These are phyloP conservation scores for Alternaria dauci DNA, from an alignment of 2,329 filamentous ascomycete species.

Conservation along the genomic window DNA sequence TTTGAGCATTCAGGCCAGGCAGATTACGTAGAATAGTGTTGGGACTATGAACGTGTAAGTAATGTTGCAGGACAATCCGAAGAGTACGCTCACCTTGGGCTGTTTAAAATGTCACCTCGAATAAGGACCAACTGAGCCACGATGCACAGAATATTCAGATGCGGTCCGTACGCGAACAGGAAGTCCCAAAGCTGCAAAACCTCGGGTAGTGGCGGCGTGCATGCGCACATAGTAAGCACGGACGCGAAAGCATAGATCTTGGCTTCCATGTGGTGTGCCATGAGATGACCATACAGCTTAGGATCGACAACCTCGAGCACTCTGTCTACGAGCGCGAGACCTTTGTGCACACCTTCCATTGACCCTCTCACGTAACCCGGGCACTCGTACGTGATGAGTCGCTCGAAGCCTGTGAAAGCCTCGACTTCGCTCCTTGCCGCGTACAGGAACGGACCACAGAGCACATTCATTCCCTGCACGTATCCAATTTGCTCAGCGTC, in stretches of 20 bases:
- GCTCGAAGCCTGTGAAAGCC: conserved; percentile 90
- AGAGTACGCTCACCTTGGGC: conserved; percentile 71
- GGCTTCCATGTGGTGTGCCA: conserved; percentile 85
- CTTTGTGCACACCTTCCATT: conserved; percentile 96
- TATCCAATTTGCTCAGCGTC: conserved; percentile 80
- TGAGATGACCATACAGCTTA: conserved; percentile 83
- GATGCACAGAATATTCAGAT: conserved; percentile 95
- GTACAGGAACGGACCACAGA: conserved; percentile 95
- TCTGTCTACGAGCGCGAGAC: conserved; percentile 88
- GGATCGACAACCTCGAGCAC: conserved; percentile 91
- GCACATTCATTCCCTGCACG: conserved; percentile 98
- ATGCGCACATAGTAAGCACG: conserved; percentile 92
- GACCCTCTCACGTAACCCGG: conserved; percentile 94
- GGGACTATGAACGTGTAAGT: conserved; percentile 67
- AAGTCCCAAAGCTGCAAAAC: conserved; percentile 97
- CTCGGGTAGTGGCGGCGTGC: conserved; percentile 92
- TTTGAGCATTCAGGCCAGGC: conserved; percentile 81
- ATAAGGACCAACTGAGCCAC: conserved; percentile 93
- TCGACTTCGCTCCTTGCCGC: conserved; percentile 93
- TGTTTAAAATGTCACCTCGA: conserved; percentile 81
- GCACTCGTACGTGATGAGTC: conserved; percentile 84
- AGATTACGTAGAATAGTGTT: conserved; percentile 92
- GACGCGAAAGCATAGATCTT: conserved; percentile 97
- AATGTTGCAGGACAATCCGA: neutral
- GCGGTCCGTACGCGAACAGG: conserved; percentile 91